Evolutionary conservation across 768 basidiomycete genomes (phyloP).

Genomic region (Lactarius hatsudake): DNA sequence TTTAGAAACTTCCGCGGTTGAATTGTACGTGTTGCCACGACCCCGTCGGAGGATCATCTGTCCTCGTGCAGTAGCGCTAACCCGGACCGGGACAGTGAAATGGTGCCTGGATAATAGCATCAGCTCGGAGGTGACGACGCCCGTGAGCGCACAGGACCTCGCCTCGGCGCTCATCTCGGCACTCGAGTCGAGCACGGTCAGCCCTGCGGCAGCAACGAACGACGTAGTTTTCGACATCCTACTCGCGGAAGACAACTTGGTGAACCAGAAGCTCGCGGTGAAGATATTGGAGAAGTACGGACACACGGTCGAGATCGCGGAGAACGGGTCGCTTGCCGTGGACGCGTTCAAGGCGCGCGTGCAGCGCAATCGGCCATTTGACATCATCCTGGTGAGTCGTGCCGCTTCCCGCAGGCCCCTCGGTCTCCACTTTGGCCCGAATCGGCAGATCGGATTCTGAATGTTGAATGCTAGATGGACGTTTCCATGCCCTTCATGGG

Average conservation of each 20-base stretch:
- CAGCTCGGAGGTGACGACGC: constrained; percentile 90
- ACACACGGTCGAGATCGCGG: constrained; percentile 93
- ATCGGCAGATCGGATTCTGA: background rate
- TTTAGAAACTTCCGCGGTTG: constrained; percentile 59
- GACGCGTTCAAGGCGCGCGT: constrained; percentile 86
- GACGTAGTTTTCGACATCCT: constrained; percentile 90
- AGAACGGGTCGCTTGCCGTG: constrained; percentile 92
- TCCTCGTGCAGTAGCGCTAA: constrained; percentile 28
- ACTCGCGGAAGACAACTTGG: constrained; percentile 94
- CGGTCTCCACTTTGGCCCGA: background rate
- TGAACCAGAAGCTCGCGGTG: constrained; percentile 94
- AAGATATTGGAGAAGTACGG: constrained; percentile 97
- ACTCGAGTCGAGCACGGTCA: constrained; percentile 91
- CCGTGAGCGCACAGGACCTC: constrained; percentile 83
- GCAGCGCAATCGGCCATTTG: constrained; percentile 70
- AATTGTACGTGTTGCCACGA: constrained; percentile 54
- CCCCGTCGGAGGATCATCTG: constrained; percentile 10
- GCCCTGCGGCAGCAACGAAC: constrained; percentile 80
- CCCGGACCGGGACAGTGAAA: constrained; percentile 60
- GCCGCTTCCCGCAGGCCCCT: background rate
- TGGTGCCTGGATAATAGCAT: constrained; percentile 97
- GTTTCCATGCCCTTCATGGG: constrained; percentile 99
- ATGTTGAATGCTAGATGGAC: constrained; percentile 68
- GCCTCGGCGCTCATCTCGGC: constrained; percentile 91
- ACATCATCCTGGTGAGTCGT: constrained; percentile 80